These are phyloP conservation scores for Pyropia haitanensis DNA, from an alignment of 23 red algal genomes.

Conservation along the genomic window DNA sequence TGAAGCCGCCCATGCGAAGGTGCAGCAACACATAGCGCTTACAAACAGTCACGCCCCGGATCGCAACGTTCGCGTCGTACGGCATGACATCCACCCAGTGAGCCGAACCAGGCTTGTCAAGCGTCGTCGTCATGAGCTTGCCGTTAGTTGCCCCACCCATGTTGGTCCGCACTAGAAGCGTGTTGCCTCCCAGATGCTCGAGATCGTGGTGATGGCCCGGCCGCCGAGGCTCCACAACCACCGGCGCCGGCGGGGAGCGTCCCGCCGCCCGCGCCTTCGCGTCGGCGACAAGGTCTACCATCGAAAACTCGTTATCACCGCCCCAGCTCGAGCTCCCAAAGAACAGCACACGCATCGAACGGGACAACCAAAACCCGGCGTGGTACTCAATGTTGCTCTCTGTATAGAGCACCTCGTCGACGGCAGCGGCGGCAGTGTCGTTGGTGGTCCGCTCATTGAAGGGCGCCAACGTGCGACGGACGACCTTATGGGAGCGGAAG, in stretches of 20 bases:
- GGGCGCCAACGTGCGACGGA: conserved; percentile 19
- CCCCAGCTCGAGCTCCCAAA: conserved; percentile 30
- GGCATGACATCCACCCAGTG: conserved; percentile 33
- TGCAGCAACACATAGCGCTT: conserved; percentile 24
- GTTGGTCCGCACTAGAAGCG: conserved; percentile 24
- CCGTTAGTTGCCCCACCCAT: conserved; percentile 52
- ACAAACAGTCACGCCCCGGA: conserved; percentile 21
- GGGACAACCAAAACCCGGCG: conserved; percentile 17
- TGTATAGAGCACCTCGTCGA: conserved; percentile 43
- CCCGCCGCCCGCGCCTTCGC: not conserved
- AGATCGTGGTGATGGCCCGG: conserved; percentile 17
- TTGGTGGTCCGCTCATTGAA: not conserved
- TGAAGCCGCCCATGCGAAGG: conserved; percentile 23
- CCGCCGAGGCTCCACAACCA: conserved; percentile 19
- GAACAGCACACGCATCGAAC: conserved; percentile 30
- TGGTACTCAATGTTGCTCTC: conserved; percentile 50
- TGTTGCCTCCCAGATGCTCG: conserved; percentile 12
- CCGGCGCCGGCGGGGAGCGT: too few species aligned
- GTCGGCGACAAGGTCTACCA: conserved; percentile 31
- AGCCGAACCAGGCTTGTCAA: conserved; percentile 1
- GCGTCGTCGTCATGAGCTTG: conserved; percentile 27
- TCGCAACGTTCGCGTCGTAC: conserved; percentile 25
- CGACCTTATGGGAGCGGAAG: conserved; percentile 50
- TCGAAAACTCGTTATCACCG: conserved; percentile 27
- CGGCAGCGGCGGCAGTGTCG: too few species aligned